phyloP scores from a whole-genome alignment of 495 filamentous ascomycete species.

The Penicillium ucsense region DNA sequence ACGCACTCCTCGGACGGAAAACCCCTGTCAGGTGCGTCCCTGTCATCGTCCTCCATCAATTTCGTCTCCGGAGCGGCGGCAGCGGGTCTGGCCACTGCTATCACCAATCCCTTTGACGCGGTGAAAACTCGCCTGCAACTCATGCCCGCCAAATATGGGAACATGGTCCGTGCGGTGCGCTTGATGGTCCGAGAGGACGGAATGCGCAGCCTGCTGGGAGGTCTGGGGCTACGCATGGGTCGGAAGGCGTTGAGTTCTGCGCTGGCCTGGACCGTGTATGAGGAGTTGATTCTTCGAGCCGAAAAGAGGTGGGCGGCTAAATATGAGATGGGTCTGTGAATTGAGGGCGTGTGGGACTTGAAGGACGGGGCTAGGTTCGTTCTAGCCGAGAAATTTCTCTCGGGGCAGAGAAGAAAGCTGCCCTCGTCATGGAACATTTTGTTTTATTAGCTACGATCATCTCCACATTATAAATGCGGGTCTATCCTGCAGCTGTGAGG shows the following conservation, averaged over 20 bases:
- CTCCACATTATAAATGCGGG: neutral
- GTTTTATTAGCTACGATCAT: conserved; percentile 11
- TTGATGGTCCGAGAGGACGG: conserved; percentile 80
- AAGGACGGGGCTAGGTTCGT: too few relatives aligned
- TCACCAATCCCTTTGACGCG: conserved; percentile 95
- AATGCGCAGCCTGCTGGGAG: conserved; percentile 71
- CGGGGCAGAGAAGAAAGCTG: neutral
- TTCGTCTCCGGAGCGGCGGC: conserved; percentile 72
- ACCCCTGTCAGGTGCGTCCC: conserved; percentile 1
- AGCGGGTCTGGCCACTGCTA: conserved; percentile 68
- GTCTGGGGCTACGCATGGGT: conserved; percentile 76
- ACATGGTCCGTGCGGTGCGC: conserved; percentile 67
- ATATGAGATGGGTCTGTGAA: conserved; percentile 16
- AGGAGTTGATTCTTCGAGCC: conserved; percentile 74
- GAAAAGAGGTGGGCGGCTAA: conserved; percentile 50
- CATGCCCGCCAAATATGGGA: conserved; percentile 71
- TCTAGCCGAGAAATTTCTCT: too few relatives aligned
- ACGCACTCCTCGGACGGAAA: conserved; percentile 6
- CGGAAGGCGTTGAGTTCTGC: conserved; percentile 88
- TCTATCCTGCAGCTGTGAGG: conserved; percentile 2
- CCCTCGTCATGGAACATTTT: neutral
- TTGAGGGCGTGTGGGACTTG: too few relatives aligned
- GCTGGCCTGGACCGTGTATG: conserved; percentile 92
- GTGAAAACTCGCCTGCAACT: conserved; percentile 94
- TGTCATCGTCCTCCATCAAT: conserved; percentile 64